Evolutionary conservation across 257 asterid species (phyloP), one percentile per base, ranked within the genome.

Genomic region (Solanum gandarillasii): DNA sequence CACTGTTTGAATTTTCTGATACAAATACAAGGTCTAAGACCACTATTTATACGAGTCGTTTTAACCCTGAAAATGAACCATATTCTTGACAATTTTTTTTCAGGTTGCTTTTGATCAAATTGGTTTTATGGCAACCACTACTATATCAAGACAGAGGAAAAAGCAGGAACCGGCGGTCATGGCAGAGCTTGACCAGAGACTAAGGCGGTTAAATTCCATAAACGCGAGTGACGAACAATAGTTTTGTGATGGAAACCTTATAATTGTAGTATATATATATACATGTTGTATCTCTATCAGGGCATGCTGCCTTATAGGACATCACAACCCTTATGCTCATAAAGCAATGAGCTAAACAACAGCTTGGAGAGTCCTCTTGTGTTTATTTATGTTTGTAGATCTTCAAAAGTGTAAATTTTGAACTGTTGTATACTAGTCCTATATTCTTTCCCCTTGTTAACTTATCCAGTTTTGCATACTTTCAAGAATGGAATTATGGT

Each of bases 121-220:
- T 73, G 98, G 99, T 27, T 93, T 93, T 58, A 94, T 95, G 98
- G 91, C 95, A 21, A 93, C 96, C 25, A 93, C 94, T 31, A 93
- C 88, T 83, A 93, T 96, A 89, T 93, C 98, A 34, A 96, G 94
- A 92, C 97, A 96, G 87, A 90, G 98, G 95, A 96, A 96, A 88
- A 96, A 95, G 90, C 99, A 96, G 91, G 99, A 94, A 91, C 94
- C 98, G 14, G 99, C 98, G 4, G 99, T 96, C 38, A 94, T 94
- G 98, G 99, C 98, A 29, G 99, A 94, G 93, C 98, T 96, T 39
- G 98, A 95, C 82, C 94, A 96, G 90, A 94, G 99, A 92, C 84
- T 91, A 86, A 91, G 94, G 86, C 92, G 99, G 55, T 90, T 96
- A 86, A 94, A 92, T 90, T 92, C 98, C 32, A 6, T 85, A 67